A percentile compares a stretch with the other conserved stretches of the same genome.
These are phyloP conservation scores for Sarocladiaceae sp. DNA, from an alignment of 2,329 filamentous ascomycete species.

Conservation along the genomic window DNA sequence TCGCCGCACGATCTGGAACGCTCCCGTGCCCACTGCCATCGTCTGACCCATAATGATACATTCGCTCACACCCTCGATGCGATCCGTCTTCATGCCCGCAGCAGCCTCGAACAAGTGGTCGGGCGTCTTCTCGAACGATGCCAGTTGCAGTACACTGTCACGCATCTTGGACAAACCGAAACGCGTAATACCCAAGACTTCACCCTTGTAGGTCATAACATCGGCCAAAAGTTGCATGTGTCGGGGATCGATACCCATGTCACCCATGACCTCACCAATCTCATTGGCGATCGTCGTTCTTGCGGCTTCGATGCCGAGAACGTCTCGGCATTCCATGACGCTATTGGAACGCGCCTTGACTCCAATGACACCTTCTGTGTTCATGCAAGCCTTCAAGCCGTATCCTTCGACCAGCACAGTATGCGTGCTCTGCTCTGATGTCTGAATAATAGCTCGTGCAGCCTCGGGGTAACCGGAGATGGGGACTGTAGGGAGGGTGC, in stretches of 20 bases:
- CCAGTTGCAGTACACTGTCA: constrained; percentile 87
- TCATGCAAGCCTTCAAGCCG: constrained; percentile 83
- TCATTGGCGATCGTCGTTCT: constrained; percentile 82
- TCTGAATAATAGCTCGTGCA: constrained; percentile 81
- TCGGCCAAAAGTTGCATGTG: constrained; percentile 97
- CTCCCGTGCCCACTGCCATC: constrained; percentile 84
- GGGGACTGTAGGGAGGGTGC: constrained; percentile 72
- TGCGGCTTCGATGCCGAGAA: constrained; percentile 93
- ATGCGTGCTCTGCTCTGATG: constrained; percentile 61
- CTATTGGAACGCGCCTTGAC: constrained; percentile 71
- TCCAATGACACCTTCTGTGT: constrained; percentile 82
- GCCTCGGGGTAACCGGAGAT: constrained; percentile 88
- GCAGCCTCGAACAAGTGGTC: constrained; percentile 96
- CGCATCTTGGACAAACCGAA: constrained; percentile 96
- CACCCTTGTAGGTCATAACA: constrained; percentile 98
- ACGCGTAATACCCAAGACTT: constrained; percentile 91
- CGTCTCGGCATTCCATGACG: constrained; percentile 80
- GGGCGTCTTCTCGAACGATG: constrained; percentile 95
- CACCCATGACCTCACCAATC: constrained; percentile 82
- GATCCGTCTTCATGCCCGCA: constrained; percentile 83
- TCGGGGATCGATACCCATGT: constrained; percentile 93
- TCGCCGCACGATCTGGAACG: constrained; percentile 79
- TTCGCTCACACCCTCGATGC: constrained; percentile 88
- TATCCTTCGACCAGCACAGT: constrained; percentile 91
- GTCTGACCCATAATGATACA: constrained; percentile 98